Percentiles rank a stretch among this genome's conserved stretches.
These are phyloP conservation scores for Clitopilus passeckerianus DNA, from an alignment of 768 basidiomycete species.

Conservation along the genomic window DNA sequence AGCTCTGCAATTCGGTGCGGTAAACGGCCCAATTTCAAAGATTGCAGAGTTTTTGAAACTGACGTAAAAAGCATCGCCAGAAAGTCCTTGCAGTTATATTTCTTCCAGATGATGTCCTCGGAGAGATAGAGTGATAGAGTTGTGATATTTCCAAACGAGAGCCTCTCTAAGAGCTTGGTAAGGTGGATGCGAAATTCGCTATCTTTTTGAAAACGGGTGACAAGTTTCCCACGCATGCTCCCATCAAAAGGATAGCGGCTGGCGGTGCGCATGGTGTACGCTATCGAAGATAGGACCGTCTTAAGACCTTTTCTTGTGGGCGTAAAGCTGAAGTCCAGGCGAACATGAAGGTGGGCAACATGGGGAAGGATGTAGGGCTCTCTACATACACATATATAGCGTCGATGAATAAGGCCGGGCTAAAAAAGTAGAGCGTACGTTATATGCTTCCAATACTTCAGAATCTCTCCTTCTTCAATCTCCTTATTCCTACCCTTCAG, in stretches of 20 bases:
- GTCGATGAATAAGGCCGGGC: too few species aligned
- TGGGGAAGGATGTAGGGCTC: not conserved
- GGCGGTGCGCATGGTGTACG: not conserved
- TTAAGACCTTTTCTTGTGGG: not conserved
- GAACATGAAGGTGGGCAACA: not conserved
- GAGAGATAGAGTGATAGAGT: not conserved
- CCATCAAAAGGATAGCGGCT: not conserved
- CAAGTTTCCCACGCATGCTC: not conserved
- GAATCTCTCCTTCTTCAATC: too few species aligned
- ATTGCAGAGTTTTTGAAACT: not conserved
- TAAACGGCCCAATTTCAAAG: not conserved
- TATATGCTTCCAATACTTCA: too few species aligned
- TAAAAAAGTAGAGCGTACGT: too few species aligned
- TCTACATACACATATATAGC: not conserved
- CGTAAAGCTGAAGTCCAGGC: not conserved
- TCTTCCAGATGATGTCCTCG: not conserved
- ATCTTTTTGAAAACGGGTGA: not conserved
- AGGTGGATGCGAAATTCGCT: not conserved
- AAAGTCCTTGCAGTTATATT: not conserved
- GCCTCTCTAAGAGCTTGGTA: not conserved
- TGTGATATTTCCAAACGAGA: not conserved
- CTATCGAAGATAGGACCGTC: not conserved
- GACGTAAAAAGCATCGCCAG: not conserved
- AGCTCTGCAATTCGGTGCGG: not conserved
- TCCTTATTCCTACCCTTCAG: not conserved